Evolutionary conservation across 2,329 filamentous ascomycete species (phyloP).

Genomic region (Talaromyces sp.): DNA sequence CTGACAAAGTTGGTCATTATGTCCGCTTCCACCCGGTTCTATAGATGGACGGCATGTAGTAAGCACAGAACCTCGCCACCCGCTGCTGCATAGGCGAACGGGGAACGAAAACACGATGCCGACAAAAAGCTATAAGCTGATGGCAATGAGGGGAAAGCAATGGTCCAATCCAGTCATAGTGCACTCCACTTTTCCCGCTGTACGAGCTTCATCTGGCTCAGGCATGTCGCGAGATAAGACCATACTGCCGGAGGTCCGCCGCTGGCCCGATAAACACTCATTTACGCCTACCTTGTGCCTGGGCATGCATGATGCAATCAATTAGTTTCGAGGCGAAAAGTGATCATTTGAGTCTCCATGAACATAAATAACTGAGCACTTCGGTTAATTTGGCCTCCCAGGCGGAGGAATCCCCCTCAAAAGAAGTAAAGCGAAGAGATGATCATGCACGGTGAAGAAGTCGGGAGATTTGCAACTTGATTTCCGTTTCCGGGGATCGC

Average conservation of each 20-base stretch:
- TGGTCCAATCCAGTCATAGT: constrained; percentile 8
- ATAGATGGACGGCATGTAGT: too few species aligned
- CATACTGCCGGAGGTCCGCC: constrained; percentile 14
- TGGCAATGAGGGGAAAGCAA: constrained; percentile 7
- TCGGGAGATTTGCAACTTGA: background rate
- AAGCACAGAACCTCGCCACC: constrained; percentile 3
- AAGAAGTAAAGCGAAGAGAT: background rate
- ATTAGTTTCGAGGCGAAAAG: background rate
- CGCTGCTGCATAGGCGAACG: constrained; percentile 2
- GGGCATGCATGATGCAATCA: background rate
- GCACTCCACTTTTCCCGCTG: background rate
- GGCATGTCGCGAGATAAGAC: background rate
- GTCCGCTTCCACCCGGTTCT: too few species aligned
- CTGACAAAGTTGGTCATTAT: too few species aligned
- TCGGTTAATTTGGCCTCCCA: background rate
- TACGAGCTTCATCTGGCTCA: constrained; percentile 3
- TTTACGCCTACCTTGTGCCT: background rate
- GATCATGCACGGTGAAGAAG: background rate
- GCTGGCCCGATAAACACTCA: constrained; percentile 14
- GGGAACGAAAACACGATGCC: background rate
- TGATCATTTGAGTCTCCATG: background rate
- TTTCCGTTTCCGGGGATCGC: constrained; percentile 9
- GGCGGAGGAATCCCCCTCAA: background rate
- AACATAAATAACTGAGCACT: background rate
- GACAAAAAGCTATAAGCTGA: background rate